Base-by-base conservation (phyloP, 495 filamentous ascomycete genomes). In the Haplographium delicatum region DNA sequence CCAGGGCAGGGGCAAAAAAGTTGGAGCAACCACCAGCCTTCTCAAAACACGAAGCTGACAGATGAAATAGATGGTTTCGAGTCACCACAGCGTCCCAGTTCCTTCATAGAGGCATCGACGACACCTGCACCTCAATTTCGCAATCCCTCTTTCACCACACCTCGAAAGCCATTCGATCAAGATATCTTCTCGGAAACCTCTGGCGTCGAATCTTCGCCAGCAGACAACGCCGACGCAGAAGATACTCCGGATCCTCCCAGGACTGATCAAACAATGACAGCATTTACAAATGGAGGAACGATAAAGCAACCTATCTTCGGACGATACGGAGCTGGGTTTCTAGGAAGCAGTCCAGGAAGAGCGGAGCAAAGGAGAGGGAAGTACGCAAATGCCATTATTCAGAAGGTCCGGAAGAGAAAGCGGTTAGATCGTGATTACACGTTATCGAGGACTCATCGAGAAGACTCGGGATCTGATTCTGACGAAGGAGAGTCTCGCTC, bases 161-260 rank as follows among this genome's bases (percentile, higher is more conserved):
- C 89, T 2, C 85, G 86, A 33, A 91, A 85, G 59, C 72, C 74
- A 1, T 63, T 75, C 48, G 82, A 88, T 11, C 64, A 81, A 18
- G 83, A 86, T 44, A 58, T 65, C 4, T 80, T 84, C 54, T 86
- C 88, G 7, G 72, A 76, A 24, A 68, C 70, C 24, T 91, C 88
- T 2, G 84, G 84, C 38, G 80, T 83, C n/a, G 91, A 95, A 60
- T 84, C 86, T 0, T 90, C 89, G 6, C 88, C 91, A 2, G 78
- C 79, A 31, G 72, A 73, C 59, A 80, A 83, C 51, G 80, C 76
- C 39, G 82, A 88, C 54, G 78, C 78, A 49, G 87, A 86, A 56
- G 79, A 76, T 42, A 85, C 82, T 4, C 82, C 89, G 0, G 87
- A 90, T 46, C 67, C 69, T 26, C 65, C 70, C 2, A 70, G 70